Evolutionary conservation across 2,329 filamentous ascomycete species (phyloP).

Genomic region (Xylaria sp.): DNA sequence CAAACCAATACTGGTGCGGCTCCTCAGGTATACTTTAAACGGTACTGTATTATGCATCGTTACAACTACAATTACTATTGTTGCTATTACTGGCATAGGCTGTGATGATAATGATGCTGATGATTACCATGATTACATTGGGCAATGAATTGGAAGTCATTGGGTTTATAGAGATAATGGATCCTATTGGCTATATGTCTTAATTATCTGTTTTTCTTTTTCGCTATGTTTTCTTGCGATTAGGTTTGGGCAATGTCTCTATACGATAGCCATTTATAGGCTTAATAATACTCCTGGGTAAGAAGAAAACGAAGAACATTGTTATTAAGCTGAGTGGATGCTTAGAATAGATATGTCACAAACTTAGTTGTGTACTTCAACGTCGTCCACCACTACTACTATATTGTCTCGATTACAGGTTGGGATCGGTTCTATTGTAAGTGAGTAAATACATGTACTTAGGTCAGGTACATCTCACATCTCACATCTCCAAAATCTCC

Average conservation of each 20-base stretch:
- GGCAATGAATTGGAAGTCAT: conserved; percentile 1
- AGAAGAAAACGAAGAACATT: background rate
- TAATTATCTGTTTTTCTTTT: background rate
- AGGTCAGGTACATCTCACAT: background rate
- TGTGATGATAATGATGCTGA: background rate
- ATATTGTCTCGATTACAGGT: background rate
- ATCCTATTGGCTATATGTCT: background rate
- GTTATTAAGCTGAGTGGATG: background rate
- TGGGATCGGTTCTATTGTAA: background rate
- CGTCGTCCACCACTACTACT: background rate
- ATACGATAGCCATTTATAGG: background rate
- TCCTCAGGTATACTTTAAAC: too few relatives aligned
- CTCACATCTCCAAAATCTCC: conserved; percentile 9
- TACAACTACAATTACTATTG: background rate
- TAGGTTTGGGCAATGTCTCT: background rate
- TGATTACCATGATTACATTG: background rate
- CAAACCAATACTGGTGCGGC: too few relatives aligned
- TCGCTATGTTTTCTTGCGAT: background rate
- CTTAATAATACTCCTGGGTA: background rate
- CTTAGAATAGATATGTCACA: background rate
- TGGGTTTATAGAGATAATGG: background rate
- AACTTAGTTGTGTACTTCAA: background rate
- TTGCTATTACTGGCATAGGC: background rate
- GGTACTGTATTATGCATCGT: too few relatives aligned
- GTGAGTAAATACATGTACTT: background rate